Conservation (phyloP, 2,329 filamentous ascomycete genomes). For the Pyrenophora teres region DNA sequence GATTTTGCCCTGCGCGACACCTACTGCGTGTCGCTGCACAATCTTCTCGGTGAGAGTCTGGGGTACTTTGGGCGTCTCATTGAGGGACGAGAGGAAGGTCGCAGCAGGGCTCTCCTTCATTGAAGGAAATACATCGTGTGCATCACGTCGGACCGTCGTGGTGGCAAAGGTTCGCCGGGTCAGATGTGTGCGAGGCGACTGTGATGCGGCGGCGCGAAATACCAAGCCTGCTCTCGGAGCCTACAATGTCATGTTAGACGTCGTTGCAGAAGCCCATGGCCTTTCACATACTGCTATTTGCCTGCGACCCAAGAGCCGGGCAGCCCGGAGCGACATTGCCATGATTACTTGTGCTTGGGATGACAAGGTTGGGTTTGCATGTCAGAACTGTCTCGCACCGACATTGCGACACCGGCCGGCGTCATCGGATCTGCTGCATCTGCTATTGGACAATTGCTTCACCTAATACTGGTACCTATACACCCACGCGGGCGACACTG, state of each 20-base stretch:
- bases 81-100: constrained; percentile 75
- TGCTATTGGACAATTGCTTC: constrained; percentile 39
- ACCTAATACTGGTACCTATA: constrained; percentile 19
- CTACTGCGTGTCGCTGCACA: constrained; percentile 79
- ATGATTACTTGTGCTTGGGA: constrained; percentile 27
- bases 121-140: constrained; percentile 60
- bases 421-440: constrained; percentile 36
- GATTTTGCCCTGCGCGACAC: constrained; percentile 72
- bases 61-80: constrained; percentile 53
- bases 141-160: constrained; percentile 26
- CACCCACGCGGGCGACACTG: constrained; percentile 13
- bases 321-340: constrained; percentile 46
- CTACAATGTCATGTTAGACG: constrained; percentile 28
- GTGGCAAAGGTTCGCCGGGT: constrained; percentile 36
- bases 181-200: constrained; percentile 27
- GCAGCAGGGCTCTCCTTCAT: constrained; percentile 65
- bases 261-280: not conserved
- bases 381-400: constrained; percentile 26
- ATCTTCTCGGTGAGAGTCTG: constrained; percentile 95
- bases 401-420: constrained; percentile 27
- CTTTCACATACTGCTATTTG: constrained; percentile 34
- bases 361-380: constrained; percentile 27
- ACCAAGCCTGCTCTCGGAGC: constrained; percentile 32
- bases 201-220: constrained; percentile 33
- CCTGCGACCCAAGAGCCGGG: constrained; percentile 39